These are phyloP conservation scores for Limonium bicolor DNA, from an alignment of 148 eudicot species.

Conservation along the genomic window DNA sequence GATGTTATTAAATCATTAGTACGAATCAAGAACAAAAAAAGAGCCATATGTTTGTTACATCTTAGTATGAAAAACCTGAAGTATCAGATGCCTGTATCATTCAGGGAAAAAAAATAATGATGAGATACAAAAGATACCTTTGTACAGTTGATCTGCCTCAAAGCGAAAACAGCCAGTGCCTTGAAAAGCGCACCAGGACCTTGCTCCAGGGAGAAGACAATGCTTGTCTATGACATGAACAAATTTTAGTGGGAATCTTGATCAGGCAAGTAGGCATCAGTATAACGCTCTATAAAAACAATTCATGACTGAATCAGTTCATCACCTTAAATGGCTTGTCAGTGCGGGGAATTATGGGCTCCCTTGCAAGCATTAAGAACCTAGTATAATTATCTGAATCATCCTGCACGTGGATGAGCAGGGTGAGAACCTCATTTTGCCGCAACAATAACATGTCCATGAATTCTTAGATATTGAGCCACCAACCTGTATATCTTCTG, in stretches of 20 bases:
- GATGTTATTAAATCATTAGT: background rate
- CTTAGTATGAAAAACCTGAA: no score
- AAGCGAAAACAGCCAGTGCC: constrained; percentile 72
- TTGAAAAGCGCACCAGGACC: constrained; percentile 85
- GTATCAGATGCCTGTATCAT: no score
- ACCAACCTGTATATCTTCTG: constrained; percentile 78
- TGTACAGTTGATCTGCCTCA: constrained; percentile 70
- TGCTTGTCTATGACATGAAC: constrained; percentile 43
- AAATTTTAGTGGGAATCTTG: constrained; percentile 3
- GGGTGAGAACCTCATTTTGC: no score
- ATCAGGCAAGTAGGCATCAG: background rate
- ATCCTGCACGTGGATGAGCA: constrained; percentile 73
- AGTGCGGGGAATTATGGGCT: constrained; percentile 46
- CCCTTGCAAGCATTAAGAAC: constrained; percentile 72
- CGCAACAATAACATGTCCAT: no score
- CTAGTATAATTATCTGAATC: constrained; percentile 68
- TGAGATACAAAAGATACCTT: constrained; percentile 28
- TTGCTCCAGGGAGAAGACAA: constrained; percentile 75
- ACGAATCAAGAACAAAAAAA: background rate
- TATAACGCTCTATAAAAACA: background rate
- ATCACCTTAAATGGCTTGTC: constrained; percentile 68
- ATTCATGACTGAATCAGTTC: background rate
- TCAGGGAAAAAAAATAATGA: background rate
- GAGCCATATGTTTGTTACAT: background rate
- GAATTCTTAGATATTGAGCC: constrained; percentile 1